These are phyloP conservation scores for Sonneratia caseolaris DNA, from an alignment of 345 rosid genomes.

Conservation along the genomic window DNA sequence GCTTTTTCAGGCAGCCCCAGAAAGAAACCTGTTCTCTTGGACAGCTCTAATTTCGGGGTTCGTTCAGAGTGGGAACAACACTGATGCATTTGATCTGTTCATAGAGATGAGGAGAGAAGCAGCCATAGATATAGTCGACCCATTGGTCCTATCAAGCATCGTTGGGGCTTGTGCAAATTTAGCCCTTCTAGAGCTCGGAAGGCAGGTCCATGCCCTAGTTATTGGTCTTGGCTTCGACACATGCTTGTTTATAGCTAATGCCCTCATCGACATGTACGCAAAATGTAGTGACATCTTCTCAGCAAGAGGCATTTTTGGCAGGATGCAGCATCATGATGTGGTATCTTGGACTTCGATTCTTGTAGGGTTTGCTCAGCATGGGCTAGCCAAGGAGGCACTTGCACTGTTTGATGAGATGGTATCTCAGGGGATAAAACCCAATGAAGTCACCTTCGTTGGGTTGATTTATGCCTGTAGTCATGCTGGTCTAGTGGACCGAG, in stretches of 20 bases:
- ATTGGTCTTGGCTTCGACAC: not conserved
- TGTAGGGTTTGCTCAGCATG: conserved; percentile 79
- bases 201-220: not conserved
- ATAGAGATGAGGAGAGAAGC: conserved; percentile 64
- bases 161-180: conserved; percentile 63
- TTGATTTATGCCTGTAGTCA: conserved; percentile 78
- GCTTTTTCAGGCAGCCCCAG: not conserved
- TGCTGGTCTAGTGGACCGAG: conserved; percentile 54
- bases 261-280: conserved; percentile 76
- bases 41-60: not conserved
- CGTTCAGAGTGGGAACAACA: not conserved
- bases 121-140: conserved; percentile 53
- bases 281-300: conserved; percentile 68
- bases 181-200: not conserved
- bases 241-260: conserved; percentile 19
- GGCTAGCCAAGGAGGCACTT: conserved; percentile 52
- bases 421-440: conserved; percentile 53
- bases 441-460: conserved; percentile 71
- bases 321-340: conserved; percentile 47
- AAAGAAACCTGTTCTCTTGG: not conserved
- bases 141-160: conserved; percentile 63
- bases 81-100: conserved; percentile 12
- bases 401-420: conserved; percentile 57
- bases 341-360: conserved; percentile 80
- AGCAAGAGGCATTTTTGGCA: conserved; percentile 38